Conservation (phyloP, 768 basidiomycete genomes). For the Thelephora aurantiotincta region DNA sequence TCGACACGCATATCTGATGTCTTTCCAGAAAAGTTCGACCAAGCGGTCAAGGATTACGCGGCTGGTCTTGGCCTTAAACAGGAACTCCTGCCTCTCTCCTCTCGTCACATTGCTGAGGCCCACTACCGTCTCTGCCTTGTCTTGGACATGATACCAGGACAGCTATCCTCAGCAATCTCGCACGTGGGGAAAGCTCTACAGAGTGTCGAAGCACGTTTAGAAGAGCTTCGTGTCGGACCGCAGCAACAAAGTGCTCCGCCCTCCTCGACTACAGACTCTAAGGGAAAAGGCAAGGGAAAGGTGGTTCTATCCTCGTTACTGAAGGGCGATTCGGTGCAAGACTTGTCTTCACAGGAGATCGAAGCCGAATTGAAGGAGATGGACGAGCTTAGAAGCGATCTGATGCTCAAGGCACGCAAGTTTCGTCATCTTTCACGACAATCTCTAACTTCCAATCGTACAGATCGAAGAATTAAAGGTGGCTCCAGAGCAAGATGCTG, state of each 20-base stretch:
- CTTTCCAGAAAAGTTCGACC: constrained; percentile 81
- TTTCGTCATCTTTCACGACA: background rate
- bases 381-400: constrained; percentile 58
- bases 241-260: background rate
- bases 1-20: background rate
- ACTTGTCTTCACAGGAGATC: constrained; percentile 62
- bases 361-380: constrained; percentile 74
- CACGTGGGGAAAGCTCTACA: constrained; percentile 72
- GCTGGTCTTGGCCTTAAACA: constrained; percentile 62
- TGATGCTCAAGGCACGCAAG: constrained; percentile 55
- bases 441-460: background rate
- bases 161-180: constrained; percentile 64
- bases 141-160: constrained; percentile 78
- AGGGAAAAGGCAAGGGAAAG: constrained; percentile 63
- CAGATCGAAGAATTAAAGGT: constrained; percentile 88
- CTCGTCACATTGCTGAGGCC: constrained; percentile 84
- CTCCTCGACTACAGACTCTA: constrained; percentile 13
- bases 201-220: constrained; percentile 61
- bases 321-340: constrained; percentile 39
- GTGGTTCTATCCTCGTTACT: constrained; percentile 24
- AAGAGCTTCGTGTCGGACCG: constrained; percentile 33
- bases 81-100: constrained; percentile 67
- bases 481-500: constrained; percentile 45
- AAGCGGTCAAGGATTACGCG: constrained; percentile 81
- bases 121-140: constrained; percentile 93